Base-by-base conservation (phyloP, 1,284 basidiomycete genomes). In the Peniophora sp. region DNA sequence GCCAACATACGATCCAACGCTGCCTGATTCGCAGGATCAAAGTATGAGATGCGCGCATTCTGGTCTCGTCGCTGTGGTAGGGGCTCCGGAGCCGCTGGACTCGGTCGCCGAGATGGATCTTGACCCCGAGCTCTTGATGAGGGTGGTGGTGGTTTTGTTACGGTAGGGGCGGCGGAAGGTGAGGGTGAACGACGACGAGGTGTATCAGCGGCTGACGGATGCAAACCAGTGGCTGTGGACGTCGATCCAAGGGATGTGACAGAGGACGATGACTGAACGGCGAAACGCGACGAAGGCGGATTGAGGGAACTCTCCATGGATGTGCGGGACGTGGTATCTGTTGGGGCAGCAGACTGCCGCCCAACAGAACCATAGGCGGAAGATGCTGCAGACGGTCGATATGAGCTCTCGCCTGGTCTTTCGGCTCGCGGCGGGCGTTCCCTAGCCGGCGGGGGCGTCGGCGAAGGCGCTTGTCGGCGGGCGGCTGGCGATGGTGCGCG, bases 41-140 rank as follows among this genome's bases (percentile, higher is more conserved):
- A 91, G 62, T 85, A 89, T 1, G 88, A 90, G 27, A 91, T 76
- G 8, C 88, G 78, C 3, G 81, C 78, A 55, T 83, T 85, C 41
- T 76, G 81, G 52, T 81, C 83, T 56, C 71, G 74, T 12, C 82
- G 73, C 15, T 49, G 50, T 41, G 59, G 60, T 37, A 51, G 50
- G 24, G 53, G 54, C 24, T 60, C 64, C 12, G 54, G 48, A 12
- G 27, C 27, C 11, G 46, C 46, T 5, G 48, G 46, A 45, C 52
- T 60, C 2, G 52, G 51, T 24, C 55, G 55, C 11, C 60, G 60
- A 20, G 62, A 52, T n/a, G 57, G 60, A n/a, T 22, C 24, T 18
- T 47, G 48, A 11, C 17, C n/a, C 36, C 52, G 44, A 6, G 52
- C 44, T 24, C 57, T 51, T 12, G 57, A 58, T 3, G 48, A 37